Base-by-base conservation (phyloP, 2,329 filamentous ascomycete genomes). In the Diplodia seriata region DNA sequence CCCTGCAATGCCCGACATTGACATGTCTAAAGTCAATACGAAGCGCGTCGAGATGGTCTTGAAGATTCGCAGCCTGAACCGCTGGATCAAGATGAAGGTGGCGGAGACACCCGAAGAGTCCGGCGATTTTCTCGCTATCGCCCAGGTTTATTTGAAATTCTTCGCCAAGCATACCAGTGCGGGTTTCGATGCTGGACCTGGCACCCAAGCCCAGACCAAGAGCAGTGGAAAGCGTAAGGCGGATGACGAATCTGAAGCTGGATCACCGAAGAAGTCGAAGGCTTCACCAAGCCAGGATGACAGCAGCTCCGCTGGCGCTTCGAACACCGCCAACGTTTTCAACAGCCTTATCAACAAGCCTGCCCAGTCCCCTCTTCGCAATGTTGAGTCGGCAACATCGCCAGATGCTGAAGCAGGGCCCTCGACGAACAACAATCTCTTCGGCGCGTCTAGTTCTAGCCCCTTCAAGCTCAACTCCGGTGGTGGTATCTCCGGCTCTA, bases 241-340 rank as follows among this genome's bases (percentile, higher is more conserved):
- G n/a, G 40, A 67, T n/a, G 55, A 67, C 1, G 50, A 67, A 12
- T 23, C 20, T 18, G 55, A 47, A 18, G 56, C 47, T 18, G 56
- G 33, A 29, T 61, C 66, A n/a, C 43, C 66, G 6, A 67, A 67
- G 56, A 67, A 67, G 36, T 43, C 43, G 15, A 53, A 62, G 26
- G 20, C 4, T 9, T 26, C 40, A 26, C 14, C 54, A 18, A 59
- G n/a, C 31, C 54, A 67, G n/a, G 38, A 36, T 18, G 49, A 43
- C 8, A 36, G 33, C 49, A 31, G 3, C 29, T 33, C 36, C 33
- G 47, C 33, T 11, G 51, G 66, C 31, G 59, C 59, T 51, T 68
- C 66, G 12, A 53, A 56, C 26, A 68, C 66, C 5, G 59, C 66
- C 11, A 68, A 68, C 29, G 56, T 68, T 14, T 68, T 68, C 57